A percentile compares a stretch with the other conserved stretches of the same genome.
These are phyloP conservation scores for Arthrocladium fulminans DNA, from an alignment of 2,329 filamentous ascomycete species.

Conservation along the genomic window DNA sequence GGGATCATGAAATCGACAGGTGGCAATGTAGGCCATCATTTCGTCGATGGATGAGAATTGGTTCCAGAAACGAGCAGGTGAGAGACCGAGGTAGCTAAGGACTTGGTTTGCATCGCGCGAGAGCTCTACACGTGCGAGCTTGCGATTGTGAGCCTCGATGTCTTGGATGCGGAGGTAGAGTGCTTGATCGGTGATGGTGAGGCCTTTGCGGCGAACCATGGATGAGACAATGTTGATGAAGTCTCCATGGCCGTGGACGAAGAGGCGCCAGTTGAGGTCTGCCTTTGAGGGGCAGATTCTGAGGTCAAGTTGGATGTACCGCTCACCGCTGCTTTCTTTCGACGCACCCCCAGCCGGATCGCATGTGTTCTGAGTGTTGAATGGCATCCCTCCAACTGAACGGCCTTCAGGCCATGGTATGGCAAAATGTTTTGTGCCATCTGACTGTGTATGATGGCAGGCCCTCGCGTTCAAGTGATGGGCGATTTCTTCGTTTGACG, in stretches of 20 bases:
- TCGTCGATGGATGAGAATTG: slow-evolving; percentile 40
- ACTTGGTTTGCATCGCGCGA: slow-evolving; percentile 48
- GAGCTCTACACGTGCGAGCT: slow-evolving; percentile 48
- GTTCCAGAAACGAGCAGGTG: slow-evolving; percentile 40
- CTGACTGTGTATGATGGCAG: slow-evolving; percentile 19
- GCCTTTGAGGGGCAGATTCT: slow-evolving; percentile 41
- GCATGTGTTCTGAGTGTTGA: too few relatives aligned
- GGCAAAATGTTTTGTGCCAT: slow-evolving; percentile 26
- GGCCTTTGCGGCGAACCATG: slow-evolving; percentile 54
- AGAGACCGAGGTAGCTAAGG: slow-evolving; percentile 44
- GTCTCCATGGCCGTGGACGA: slow-evolving; percentile 65
- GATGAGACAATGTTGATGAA: slow-evolving; percentile 57
- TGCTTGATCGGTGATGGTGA: slow-evolving; percentile 56
- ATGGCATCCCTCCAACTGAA: too few relatives aligned
- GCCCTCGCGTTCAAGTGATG: slow-evolving; percentile 12
- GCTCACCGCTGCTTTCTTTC: too few relatives aligned
- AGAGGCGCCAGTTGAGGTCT: slow-evolving; percentile 53
- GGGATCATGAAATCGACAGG: slow-evolving; percentile 40
- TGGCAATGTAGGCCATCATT: slow-evolving; percentile 33
- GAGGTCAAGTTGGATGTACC: slow-evolving; percentile 63
- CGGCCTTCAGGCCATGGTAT: slow-evolving; percentile 19
- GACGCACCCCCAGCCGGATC: too few relatives aligned
- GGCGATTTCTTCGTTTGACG: slow-evolving; percentile 12
- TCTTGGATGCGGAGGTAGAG: slow-evolving; percentile 59
- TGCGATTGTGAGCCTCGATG: slow-evolving; percentile 48